These are phyloP conservation scores for Pleurotus sapidus DNA, from an alignment of 768 basidiomycete genomes.

Conservation along the genomic window DNA sequence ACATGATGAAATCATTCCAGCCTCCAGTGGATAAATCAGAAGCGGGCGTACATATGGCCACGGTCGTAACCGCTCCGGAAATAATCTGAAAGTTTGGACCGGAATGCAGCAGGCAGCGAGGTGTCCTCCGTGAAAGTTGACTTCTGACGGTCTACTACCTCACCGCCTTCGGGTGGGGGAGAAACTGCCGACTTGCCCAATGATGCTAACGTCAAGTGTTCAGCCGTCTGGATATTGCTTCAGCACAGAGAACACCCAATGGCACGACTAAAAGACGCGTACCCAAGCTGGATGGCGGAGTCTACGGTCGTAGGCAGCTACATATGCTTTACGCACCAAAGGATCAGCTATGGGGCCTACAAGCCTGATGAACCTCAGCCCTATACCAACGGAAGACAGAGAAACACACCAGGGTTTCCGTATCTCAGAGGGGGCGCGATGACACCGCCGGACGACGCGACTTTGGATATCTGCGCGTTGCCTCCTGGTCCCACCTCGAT, in stretches of 20 bases:
- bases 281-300: slow-evolving; percentile 95
- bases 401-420: slow-evolving; percentile 72
- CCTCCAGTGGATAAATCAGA: background rate
- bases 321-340: slow-evolving; percentile 79
- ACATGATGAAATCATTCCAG: slow-evolving; percentile 3
- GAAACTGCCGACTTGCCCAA: slow-evolving; percentile 46
- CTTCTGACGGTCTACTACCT: slow-evolving; percentile 64
- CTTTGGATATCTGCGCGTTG: slow-evolving; percentile 36
- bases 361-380: slow-evolving; percentile 3
- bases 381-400: background rate
- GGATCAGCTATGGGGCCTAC: slow-evolving; percentile 85
- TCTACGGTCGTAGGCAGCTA: slow-evolving; percentile 87
- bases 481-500: slow-evolving; percentile 46
- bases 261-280: slow-evolving; percentile 15
- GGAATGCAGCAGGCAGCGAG: slow-evolving; percentile 70
- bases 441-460: slow-evolving; percentile 21
- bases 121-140: slow-evolving; percentile 85
- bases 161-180: slow-evolving; percentile 28
- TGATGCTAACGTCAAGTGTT: slow-evolving; percentile 84
- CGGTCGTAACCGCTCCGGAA: slow-evolving; percentile 93
- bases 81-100: slow-evolving; percentile 85
- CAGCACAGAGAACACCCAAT: background rate
- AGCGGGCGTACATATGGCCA: slow-evolving; percentile 81
- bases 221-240: slow-evolving; percentile 70
- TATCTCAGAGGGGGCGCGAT: slow-evolving; percentile 56